A percentile compares a stretch with the other conserved stretches of the same genome.
phyloP scores from a whole-genome alignment of 139 green algal species.

The Raphidocelis subcapitata region DNA sequence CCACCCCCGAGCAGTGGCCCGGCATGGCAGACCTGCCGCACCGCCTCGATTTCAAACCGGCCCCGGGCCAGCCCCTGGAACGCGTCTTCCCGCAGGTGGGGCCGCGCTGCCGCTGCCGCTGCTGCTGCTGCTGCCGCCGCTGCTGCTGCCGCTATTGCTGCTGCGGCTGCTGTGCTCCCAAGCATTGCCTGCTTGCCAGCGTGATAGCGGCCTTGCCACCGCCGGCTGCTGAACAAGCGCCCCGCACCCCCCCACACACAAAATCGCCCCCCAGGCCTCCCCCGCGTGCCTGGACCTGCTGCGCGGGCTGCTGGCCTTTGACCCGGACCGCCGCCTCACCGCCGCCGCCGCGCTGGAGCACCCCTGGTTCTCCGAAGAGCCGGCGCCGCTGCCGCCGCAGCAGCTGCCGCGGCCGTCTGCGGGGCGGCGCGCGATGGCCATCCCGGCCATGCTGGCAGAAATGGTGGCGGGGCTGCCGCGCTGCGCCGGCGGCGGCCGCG shows the following conservation, averaged over 20 bases:
- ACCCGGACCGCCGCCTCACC: conserved; percentile 32
- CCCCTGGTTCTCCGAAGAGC: conserved; percentile 62
- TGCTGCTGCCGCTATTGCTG: too few species aligned
- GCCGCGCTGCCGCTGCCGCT: background rate
- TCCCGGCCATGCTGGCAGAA: background rate
- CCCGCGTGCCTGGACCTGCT: conserved; percentile 36
- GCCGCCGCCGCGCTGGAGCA: conserved; percentile 69
- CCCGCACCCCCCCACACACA: background rate
- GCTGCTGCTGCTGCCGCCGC: background rate
- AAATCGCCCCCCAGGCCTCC: background rate
- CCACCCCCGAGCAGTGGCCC: conserved; percentile 37
- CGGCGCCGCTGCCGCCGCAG: conserved; percentile 35
- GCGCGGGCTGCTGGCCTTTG: conserved; percentile 14
- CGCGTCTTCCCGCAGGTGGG: conserved; percentile 19
- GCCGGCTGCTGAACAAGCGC: too few species aligned
- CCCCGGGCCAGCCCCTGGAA: conserved; percentile 11
- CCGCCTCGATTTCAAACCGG: conserved; percentile 57
- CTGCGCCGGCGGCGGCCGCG: background rate
- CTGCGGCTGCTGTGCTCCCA: too few species aligned
- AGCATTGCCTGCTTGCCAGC: too few species aligned
- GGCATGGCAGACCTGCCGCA: conserved; percentile 49
- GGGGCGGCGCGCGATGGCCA: background rate
- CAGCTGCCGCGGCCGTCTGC: conserved; percentile 38
- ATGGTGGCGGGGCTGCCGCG: background rate
- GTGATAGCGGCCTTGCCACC: too few species aligned